Evolutionary conservation across 106 monocot species (phyloP), one percentile per base, ranked within the genome.

Genomic region (Platanthera zijinensis): DNA sequence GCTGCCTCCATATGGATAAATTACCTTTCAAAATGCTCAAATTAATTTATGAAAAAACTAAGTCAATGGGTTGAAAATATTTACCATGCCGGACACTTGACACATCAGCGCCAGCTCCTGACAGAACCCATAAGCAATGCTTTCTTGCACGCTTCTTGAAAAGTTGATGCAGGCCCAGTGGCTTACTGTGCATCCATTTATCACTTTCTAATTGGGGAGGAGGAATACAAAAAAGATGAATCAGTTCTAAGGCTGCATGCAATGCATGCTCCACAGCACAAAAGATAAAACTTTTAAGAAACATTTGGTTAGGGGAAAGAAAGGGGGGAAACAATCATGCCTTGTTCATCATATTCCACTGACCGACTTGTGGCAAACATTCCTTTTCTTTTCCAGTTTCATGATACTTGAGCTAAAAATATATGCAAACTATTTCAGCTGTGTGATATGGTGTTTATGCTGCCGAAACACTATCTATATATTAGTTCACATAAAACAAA

Each of bases 301-400:
- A 17, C 39, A 14, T 56, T 45, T 74, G 52, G 66, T 14, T 47
- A 72, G 30, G 49, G 9, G 39, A 2, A 39, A 39, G 39, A 59
- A 76, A 19, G 39, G 32, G 47, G 17, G 15, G n/a, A 53, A 68
- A 46, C 6, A 64, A 45, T 39, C 22, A 50, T 84, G 86, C 95
- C 95, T 95, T 95, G 79, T 95, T 95, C 79, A 92, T 79, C 95
- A 95, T 95, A 83, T 95, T 95, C 95, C 95, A 95, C 48, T 95
- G 95, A 18, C 95, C 95, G 81, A 95, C 87, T 28, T 88, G 89
- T 28, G 95, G 95, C 77, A 95, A 80, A 51, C 95, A 95, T 69
- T 95, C 92, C 81, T 89, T 95, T 28, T 95, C 95, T 78, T 90
- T 95, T 52, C 95, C 95, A 80, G 79, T 72, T 53, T 95, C 95